Base-by-base conservation (phyloP, 164 flowering plant species). In the Platanus orientalis region DNA sequence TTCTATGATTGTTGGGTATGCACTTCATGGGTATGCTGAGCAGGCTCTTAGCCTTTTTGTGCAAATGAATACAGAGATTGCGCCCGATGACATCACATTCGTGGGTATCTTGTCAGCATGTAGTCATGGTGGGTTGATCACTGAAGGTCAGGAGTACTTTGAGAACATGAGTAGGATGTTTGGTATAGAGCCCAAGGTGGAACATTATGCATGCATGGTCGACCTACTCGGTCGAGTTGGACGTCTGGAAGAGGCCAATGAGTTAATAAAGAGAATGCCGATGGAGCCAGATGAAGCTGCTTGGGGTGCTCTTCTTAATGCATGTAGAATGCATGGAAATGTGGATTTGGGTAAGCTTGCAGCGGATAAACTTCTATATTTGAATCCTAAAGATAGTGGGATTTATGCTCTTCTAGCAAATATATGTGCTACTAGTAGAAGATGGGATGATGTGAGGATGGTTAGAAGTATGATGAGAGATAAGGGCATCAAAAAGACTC, bases 281-380 rank as follows among this genome's bases (percentile, higher is more conserved):
- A 80, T 76, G 80, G 72, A 75, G 54, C 76, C 82, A 25, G 75
- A 78, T 67, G 68, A 69, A 62, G 85, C 81, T 11, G 79, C 75
- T 36, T 84, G 88, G 85, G 85, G 85, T 58, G 84, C 88, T n/a
- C 80, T 84, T 24, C 85, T 84, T 16, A 76, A 78, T 64, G 82
- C 80, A 1, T 78, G 80, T 48, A 75, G 66, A 53, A 73, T 79
- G 66, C 76, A 81, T 44, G 81, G 80, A 55, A 71, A 81, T 66
- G 75, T 78, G 28, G 79, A 84, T 47, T 52, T 84, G 57, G 88
- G 81, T 11, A 73, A 76, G 69, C 49, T 75, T 48, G 76, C 79
- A 14, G 83, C 82, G 1, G 53, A 44, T 28, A 73, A 73, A 48
- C 81, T 81, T 54, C 53, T 79, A 23, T 64, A 57, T 17, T 64